Conservation (phyloP, 2,329 filamentous ascomycete species). For the Claviceps sp. region DNA sequence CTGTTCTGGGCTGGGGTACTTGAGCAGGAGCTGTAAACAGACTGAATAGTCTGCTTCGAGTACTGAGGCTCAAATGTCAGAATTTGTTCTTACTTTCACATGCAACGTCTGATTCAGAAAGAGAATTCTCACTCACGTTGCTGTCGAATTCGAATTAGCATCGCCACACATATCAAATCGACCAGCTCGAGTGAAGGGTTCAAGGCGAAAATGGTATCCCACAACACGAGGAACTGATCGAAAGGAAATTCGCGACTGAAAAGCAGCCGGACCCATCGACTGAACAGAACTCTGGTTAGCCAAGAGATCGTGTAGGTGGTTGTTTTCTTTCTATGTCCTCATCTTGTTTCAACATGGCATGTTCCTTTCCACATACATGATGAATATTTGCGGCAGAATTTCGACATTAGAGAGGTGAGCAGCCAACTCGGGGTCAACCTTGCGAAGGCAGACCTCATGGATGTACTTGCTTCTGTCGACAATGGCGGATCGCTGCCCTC, state of each 20-base stretch:
- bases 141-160: conserved; percentile 88
- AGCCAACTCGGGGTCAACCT: conserved; percentile 71
- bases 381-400: conserved; percentile 88
- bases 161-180: conserved; percentile 83
- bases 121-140: conserved; percentile 43
- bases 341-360: neutral
- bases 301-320: neutral
- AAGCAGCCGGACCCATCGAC: conserved; percentile 83
- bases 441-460: conserved; percentile 66
- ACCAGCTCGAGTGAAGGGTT: conserved; percentile 69
- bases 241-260: conserved; percentile 93
- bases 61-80: conserved; percentile 36
- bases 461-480: conserved; percentile 77
- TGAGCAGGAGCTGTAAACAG: conserved; percentile 68
- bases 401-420: conserved; percentile 71
- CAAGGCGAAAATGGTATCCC: conserved; percentile 84
- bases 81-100: neutral
- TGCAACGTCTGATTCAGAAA: neutral
- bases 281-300: conserved; percentile 19
- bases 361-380: conserved; percentile 51
- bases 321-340: neutral
- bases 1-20: conserved; percentile 57
- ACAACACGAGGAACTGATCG: conserved; percentile 67
- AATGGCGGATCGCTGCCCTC: conserved; percentile 42
- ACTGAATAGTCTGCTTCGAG: conserved; percentile 78